phyloP scores from a whole-genome alignment of 805 yeast genomes.

The Sugiyamaella qingdaonensis region DNA sequence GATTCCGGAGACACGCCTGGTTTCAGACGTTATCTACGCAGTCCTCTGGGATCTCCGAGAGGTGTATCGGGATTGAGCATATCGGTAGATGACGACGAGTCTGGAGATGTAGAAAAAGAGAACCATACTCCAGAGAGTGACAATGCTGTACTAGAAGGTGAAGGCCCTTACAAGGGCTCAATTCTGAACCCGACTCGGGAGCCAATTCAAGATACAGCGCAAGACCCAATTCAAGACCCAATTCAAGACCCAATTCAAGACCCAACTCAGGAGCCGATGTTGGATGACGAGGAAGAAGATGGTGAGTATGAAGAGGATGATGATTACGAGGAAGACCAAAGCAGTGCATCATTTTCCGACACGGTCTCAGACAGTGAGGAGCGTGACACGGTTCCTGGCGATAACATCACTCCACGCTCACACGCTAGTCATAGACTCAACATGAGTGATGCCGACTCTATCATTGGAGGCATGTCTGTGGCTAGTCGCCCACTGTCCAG shows the following conservation, averaged over 20 bases:
- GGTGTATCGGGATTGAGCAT: background rate
- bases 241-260: too few species aligned
- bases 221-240: too few species aligned
- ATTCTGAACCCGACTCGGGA: too few species aligned
- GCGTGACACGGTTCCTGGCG: background rate
- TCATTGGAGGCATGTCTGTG: conserved; percentile 20
- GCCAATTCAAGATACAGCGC: too few species aligned
- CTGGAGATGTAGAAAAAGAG: too few species aligned
- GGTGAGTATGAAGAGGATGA: background rate
- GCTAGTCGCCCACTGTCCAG: background rate
- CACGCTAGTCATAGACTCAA: background rate
- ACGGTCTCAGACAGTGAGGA: background rate
- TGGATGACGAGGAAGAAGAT: background rate
- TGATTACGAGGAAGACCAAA: background rate
- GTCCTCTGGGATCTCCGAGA: background rate
- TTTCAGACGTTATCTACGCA: background rate
- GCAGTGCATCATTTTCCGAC: background rate
- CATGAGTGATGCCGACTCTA: conserved; percentile 18
- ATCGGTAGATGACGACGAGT: too few species aligned
- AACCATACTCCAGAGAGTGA: too few species aligned
- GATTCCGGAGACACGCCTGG: background rate
- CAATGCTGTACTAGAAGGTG: too few species aligned
- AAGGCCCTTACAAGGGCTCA: too few species aligned
- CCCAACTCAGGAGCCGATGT: too few species aligned
- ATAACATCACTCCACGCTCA: background rate